Base-by-base conservation (phyloP, 176 grass and related monocot genomes). In the Phoenix dactylifera region DNA sequence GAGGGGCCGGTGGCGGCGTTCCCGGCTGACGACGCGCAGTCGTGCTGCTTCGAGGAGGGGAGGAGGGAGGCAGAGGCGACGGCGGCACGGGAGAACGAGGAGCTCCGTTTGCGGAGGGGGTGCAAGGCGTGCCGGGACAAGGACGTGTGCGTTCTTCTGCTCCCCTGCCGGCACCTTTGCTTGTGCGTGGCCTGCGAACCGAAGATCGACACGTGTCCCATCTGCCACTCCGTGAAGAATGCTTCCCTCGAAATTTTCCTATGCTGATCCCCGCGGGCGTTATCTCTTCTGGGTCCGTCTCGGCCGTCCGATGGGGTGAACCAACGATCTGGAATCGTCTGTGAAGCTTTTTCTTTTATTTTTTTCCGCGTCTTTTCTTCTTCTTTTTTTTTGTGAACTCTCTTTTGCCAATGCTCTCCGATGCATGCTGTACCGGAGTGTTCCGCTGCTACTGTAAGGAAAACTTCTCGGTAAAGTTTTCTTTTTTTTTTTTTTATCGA, bases 131-230 rank as follows among this genome's bases (percentile, higher is more conserved):
- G 88, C 72, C 66, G 83, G 35, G 63, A 4, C 18, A 62, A 49
- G 22, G 70, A 84, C 15, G 77, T 68, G 4, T 93, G 66, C 62
- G 77, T 87, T 28, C 62, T 93, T 54, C 54, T 93, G 35, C 66
- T 93, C 51, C 88, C 88, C 23, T 93, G 88, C 72, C 60, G 83
- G 66, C 88, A 93, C 66, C 74, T 93, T 4, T 93, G 88, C 72
- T 58, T 87, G 5, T 93, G 88, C 80, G 16, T 63, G 49, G 54
- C 18, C 4, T 86, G 83, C 68, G 83, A 81, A 44, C 54, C 73
- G 0, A 48, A 24, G 17, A 15, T 59, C 18, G 69, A 63, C 50
- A 48, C 73, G 18, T 86, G 83, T 54, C 83, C 83, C 10, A 57
- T 77, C 35, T 86, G 83, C 64, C 60, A 51, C 15, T 55, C 73